Evolutionary conservation across 805 yeast species (phyloP).

Genomic region (Candida sphagnicola): DNA sequence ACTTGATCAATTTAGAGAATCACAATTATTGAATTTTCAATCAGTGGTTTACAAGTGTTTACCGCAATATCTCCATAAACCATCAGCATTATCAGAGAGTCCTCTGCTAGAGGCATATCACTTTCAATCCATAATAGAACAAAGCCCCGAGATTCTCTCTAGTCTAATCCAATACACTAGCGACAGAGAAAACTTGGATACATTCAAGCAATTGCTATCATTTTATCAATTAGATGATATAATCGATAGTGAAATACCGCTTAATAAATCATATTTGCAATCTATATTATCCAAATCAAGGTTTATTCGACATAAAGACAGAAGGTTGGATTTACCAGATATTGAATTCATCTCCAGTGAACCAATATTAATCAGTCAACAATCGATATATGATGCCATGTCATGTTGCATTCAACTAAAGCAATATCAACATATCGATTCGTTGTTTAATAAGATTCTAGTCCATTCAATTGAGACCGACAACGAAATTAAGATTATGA

Average conservation of each 20-base stretch:
- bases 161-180: constrained; percentile 24
- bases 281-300: constrained; percentile 25
- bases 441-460: constrained; percentile 28
- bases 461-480: constrained; percentile 17
- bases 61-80: constrained; percentile 17
- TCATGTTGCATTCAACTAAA: constrained; percentile 23
- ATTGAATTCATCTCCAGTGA: constrained; percentile 8
- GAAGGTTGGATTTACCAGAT: constrained; percentile 3
- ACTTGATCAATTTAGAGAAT: constrained; percentile 20
- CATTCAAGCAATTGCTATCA: constrained; percentile 22
- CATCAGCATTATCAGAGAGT: constrained; percentile 18
- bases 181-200: constrained; percentile 12
- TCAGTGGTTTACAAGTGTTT: constrained; percentile 23
- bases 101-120: constrained; percentile 14
- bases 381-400: constrained; percentile 23
- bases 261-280: constrained; percentile 15
- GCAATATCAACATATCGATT: constrained; percentile 26
- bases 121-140: constrained; percentile 21
- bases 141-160: constrained; percentile 25
- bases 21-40: constrained; percentile 21
- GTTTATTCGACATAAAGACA: constrained; percentile 5
- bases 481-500: constrained; percentile 3
- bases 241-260: constrained; percentile 16
- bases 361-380: constrained; percentile 15
- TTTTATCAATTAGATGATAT: constrained; percentile 24